Base-by-base conservation (phyloP, 306 rosid species). In the Lathyrus aphaca region DNA sequence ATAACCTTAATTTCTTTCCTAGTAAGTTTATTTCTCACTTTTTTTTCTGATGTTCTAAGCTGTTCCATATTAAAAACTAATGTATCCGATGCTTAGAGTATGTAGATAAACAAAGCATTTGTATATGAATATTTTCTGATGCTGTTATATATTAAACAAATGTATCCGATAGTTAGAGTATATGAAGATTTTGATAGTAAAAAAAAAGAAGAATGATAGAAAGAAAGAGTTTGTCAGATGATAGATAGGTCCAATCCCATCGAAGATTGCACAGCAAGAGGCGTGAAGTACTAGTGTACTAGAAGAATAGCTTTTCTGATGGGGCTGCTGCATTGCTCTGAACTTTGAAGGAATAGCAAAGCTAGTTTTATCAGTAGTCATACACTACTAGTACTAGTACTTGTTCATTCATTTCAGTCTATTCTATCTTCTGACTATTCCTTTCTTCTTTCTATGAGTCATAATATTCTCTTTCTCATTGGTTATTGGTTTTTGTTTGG, bases 221-320 rank as follows among this genome's bases (percentile, higher is more conserved):
- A 56, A 76, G 40, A 83, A 56, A 76, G 40, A 83, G 71, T 79
- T 66, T 73, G 87, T 80, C 83, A 79, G 94, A 70, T 85, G 1
- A 58, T 18, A 50, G 55, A 84, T 82, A 87, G 72, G 97, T 91
- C 95, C 83, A 88, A 91, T 91, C 95, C 84, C 78, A 83, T 74
- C 85, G 59, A 65, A 75, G 65, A 70, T 42, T 60, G 67, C 54
- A 72, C 83, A 79, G 82, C 19, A 59, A 23, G 70, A 46, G 82
- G 88, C 90, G 91, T 86, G 88, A 80, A 55, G 35, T 21, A 81
- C 74, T 39, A 79, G 71, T 54, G 39, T 35, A 35, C 39, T 35
- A 35, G 10, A 35, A 35, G 8, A 85, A 81, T 78, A 80, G 87
- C 82, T 76, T 69, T 75, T 80, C 69, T 80, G 61, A 25, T 23